Evolutionary conservation across 2,329 filamentous ascomycete species (phyloP).

Genomic region (Didymosphaeria variabile): DNA sequence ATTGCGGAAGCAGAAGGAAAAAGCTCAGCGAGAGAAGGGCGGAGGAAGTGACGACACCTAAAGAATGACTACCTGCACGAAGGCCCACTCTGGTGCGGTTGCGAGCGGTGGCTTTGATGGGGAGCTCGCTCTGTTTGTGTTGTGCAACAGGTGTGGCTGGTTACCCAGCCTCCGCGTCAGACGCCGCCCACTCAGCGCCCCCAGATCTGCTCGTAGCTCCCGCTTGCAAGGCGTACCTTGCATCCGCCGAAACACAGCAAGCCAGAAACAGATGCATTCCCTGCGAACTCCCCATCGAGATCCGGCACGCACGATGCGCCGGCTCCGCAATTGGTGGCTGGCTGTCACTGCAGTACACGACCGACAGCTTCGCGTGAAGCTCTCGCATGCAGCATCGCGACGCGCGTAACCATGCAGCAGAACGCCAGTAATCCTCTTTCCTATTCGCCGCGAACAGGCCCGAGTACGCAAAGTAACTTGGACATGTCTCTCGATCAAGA

Average conservation of each 20-base stretch:
- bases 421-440: not conserved
- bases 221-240: conserved; percentile 9
- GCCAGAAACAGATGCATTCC: not conserved
- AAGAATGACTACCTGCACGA: conserved; percentile 27
- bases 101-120: not conserved
- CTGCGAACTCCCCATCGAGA: conserved; percentile 4
- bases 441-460: not conserved
- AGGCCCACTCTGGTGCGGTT: not conserved
- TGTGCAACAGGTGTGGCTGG: conserved; percentile 9
- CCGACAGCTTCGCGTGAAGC: conserved; percentile 1
- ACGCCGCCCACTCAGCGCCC: conserved; percentile 14
- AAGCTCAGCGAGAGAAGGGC: not conserved
- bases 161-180: conserved; percentile 4
- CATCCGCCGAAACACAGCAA: conserved; percentile 8
- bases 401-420: conserved; percentile 3
- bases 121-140: conserved; percentile 15
- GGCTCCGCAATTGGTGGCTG: conserved; percentile 1
- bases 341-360: not conserved
- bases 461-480: not conserved
- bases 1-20: conserved; percentile 20
- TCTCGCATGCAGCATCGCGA: not conserved
- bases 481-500: not conserved
- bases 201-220: conserved; percentile 15
- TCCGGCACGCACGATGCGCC: not conserved
- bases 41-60: conserved; percentile 21